Evolutionary conservation across 2,329 filamentous ascomycete species (phyloP).

Genomic region (Neopestalotiopsis clavispora): DNA sequence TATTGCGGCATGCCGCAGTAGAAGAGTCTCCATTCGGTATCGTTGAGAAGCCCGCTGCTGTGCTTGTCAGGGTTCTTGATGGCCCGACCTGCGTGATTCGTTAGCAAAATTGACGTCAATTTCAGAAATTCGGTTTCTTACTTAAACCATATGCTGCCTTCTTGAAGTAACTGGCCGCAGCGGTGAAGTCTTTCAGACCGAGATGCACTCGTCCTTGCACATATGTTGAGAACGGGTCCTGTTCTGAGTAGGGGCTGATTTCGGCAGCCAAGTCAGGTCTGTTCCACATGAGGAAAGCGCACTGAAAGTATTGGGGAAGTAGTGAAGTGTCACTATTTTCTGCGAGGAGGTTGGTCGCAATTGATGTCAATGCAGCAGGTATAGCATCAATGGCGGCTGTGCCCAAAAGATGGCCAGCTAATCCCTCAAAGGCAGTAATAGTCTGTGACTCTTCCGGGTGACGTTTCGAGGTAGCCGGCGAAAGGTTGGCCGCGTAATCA

Average conservation of each 20-base stretch:
- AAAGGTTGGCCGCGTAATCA: constrained; percentile 38
- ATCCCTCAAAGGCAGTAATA: constrained; percentile 64
- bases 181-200: constrained; percentile 72
- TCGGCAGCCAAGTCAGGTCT: constrained; percentile 65
- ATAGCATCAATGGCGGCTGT: constrained; percentile 56
- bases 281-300: constrained; percentile 63
- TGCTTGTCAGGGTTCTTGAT: constrained; percentile 53
- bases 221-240: constrained; percentile 73
- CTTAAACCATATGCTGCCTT: constrained; percentile 83
- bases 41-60: constrained; percentile 72
- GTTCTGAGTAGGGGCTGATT: constrained; percentile 59
- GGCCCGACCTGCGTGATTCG: constrained; percentile 44
- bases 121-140: constrained; percentile 51
- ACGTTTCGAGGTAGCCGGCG: constrained; percentile 43
- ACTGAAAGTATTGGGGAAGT: constrained; percentile 65
- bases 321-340: constrained; percentile 69
- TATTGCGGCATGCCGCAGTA: constrained; percentile 81
- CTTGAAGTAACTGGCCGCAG: constrained; percentile 77
- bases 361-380: constrained; percentile 65
- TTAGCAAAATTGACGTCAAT: constrained; percentile 27
- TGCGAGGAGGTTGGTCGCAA: constrained; percentile 69
- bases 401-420: constrained; percentile 67
- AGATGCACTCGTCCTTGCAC: constrained; percentile 82
- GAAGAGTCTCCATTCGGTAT: constrained; percentile 72
- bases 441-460: constrained; percentile 50